Conservation (phyloP, 441 rosid genomes). For the Populus hybrid region DNA sequence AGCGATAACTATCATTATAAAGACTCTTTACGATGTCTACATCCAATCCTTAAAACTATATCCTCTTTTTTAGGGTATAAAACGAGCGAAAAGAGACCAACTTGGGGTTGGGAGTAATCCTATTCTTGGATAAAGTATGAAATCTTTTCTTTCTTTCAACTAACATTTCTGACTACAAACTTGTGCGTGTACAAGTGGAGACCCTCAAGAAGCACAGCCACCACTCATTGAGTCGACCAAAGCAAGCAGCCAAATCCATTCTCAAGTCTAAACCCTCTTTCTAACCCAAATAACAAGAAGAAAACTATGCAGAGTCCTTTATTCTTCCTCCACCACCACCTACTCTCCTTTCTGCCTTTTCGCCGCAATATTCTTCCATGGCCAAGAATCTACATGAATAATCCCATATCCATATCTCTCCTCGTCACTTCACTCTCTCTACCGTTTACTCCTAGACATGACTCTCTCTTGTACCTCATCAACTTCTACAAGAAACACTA, state of each 20-base stretch:
- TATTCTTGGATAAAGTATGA: background rate
- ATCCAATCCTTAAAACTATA: no score
- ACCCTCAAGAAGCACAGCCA: conserved; percentile 31
- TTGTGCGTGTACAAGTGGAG: conserved; percentile 9
- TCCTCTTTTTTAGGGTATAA: no score
- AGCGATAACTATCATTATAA: no score
- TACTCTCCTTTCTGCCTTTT: conserved; percentile 21
- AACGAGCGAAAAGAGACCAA: no score
- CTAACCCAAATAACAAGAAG: background rate
- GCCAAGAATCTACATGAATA: conserved; percentile 38
- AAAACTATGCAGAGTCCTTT: conserved; percentile 24
- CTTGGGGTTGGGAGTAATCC: no score
- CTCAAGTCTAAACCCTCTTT: conserved; percentile 6
- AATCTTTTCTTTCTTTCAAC: background rate
- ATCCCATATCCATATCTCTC: conserved; percentile 22
- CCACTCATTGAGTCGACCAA: conserved; percentile 48
- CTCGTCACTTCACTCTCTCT: background rate
- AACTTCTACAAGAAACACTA: conserved; percentile 50
- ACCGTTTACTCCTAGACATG: conserved; percentile 35
- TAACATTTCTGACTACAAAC: background rate
- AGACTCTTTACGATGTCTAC: no score
- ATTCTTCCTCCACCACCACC: conserved; percentile 28
- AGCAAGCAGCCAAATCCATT: conserved; percentile 34
- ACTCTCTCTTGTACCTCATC: conserved; percentile 56
- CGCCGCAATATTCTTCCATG: conserved; percentile 37